Conservation (phyloP, 257 asterid genomes). For the Fraxinus americana region DNA sequence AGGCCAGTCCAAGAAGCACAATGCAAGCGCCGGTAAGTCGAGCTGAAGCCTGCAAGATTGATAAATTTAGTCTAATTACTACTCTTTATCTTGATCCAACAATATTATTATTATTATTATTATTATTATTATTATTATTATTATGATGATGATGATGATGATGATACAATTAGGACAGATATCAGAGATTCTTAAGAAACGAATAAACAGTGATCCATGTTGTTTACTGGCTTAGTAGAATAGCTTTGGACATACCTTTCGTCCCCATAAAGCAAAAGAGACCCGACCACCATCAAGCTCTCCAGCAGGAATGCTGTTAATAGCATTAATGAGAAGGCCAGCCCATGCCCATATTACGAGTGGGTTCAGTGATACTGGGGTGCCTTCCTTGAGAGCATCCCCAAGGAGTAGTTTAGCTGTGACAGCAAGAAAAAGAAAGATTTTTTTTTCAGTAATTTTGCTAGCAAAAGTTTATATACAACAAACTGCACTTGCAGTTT, state of each 20-base stretch:
- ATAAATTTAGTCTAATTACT: slow-evolving; percentile 1
- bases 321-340: slow-evolving; percentile 89
- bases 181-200: neutral
- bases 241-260: slow-evolving; percentile 64
- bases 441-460: slow-evolving; percentile 1
- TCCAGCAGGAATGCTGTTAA: slow-evolving; percentile 97
- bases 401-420: slow-evolving; percentile 93
- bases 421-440: slow-evolving; percentile 19
- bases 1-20: slow-evolving; percentile 73
- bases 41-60: slow-evolving; percentile 59
- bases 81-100: neutral
- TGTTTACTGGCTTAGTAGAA: neutral
- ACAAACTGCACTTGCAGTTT: neutral
- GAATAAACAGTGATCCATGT: neutral
- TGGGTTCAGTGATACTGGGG: slow-evolving; percentile 81
- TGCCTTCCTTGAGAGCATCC: slow-evolving; percentile 84
- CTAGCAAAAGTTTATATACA: neutral
- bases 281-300: slow-evolving; percentile 95
- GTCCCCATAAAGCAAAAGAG: slow-evolving; percentile 89
- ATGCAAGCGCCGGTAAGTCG: slow-evolving; percentile 71
- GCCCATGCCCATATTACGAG: slow-evolving; percentile 93
- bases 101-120: too few relatives aligned
- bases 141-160: too few relatives aligned
- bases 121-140: too few relatives aligned
- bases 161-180: neutral